Evolutionary conservation across 495 filamentous ascomycete genomes (phyloP), one percentile per base, ranked within the genome.

Genomic region (Annulohypoxylon stygium): DNA sequence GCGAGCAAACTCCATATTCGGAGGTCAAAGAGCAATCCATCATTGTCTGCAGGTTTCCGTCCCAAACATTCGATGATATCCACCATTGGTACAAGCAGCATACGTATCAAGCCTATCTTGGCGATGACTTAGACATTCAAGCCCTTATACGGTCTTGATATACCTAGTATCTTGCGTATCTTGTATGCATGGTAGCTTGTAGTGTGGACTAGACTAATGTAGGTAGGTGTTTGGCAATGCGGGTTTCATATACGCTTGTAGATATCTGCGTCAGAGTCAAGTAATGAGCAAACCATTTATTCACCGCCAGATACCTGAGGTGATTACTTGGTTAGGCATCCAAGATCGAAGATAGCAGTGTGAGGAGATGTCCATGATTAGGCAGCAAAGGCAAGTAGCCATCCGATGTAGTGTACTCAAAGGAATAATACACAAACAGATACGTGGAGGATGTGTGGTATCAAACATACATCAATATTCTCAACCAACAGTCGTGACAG

Each of bases 231-330:
- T 30, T 30, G 30, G 30, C 37, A 39, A 39, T 39, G 37, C 12
- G 37, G 12, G 37, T 12, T 30, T 4, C 30, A 30, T 12, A 39
- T 39, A 39, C 37, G 37, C 37, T 39, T 39, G 12, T 39, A 7
- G 8, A 54, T 39, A 48, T 48, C 51, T 65, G 53, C 58, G 62
- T 61, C 20, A 37, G 6, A 30, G 23, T 4, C 43, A 18, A 16
- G 6, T 18, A 16, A 12, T 47, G 16, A 14, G 43, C 4, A 6
- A 47, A 47, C n/a, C 4, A 12, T 6, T 20, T 47, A 2, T 47
- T 16, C 18, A 11, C 43, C n/a, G 4, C 16, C 3, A 47, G 12
- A 4, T 39, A 11, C 37, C 8, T 10, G 12, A 11, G 12, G 16
- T 20, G 18, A 47, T 14, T 14, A 47, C n/a, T 18, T 47, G 6